Evolutionary conservation across 2,329 filamentous ascomycete genomes (phyloP).

Genomic region (Aureobasidium sp.): DNA sequence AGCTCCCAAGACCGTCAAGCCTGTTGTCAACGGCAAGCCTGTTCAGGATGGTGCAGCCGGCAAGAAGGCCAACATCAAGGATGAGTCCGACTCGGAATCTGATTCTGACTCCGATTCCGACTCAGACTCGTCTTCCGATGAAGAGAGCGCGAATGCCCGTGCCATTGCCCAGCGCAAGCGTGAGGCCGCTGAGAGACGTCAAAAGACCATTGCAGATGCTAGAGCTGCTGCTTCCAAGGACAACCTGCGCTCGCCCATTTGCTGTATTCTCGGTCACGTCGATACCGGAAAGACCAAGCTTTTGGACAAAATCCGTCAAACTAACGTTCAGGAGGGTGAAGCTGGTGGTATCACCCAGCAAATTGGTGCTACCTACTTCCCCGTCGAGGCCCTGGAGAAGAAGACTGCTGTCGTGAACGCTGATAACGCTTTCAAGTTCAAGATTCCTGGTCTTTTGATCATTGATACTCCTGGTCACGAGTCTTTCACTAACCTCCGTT

Average conservation of each 20-base stretch:
- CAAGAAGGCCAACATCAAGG: conserved; percentile 22
- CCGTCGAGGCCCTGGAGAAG: conserved; percentile 80
- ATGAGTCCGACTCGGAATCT: conserved; percentile 32
- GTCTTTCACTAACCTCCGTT: conserved; percentile 97
- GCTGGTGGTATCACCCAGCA: conserved; percentile 99
- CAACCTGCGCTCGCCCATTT: conserved; percentile 93
- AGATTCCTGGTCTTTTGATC: conserved; percentile 89
- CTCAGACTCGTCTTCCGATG: conserved; percentile 59
- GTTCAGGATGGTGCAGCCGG: conserved; percentile 23
- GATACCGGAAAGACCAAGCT: conserved; percentile 99
- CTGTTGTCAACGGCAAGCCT: conserved; percentile 30
- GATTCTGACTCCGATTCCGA: conserved; percentile 43
- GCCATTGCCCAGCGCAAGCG: conserved; percentile 74
- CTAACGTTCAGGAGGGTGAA: conserved; percentile 97
- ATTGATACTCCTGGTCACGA: conserved; percentile 99
- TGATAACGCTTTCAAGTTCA: conserved; percentile 88
- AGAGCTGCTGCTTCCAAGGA: conserved; percentile 87
- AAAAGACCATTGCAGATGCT: conserved; percentile 85
- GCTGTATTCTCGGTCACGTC: conserved; percentile 99
- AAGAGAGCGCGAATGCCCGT: conserved; percentile 64
- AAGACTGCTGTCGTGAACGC: conserved; percentile 93
- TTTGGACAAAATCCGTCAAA: conserved; percentile 95
- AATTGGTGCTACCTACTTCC: conserved; percentile 99
- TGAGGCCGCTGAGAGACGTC: conserved; percentile 79
- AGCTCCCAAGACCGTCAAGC: conserved; percentile 35